A percentile compares a stretch with the other conserved stretches of the same genome.
These are phyloP conservation scores for Aspergillus costaricaensis DNA, from an alignment of 2,329 filamentous ascomycete species.

Conservation along the genomic window DNA sequence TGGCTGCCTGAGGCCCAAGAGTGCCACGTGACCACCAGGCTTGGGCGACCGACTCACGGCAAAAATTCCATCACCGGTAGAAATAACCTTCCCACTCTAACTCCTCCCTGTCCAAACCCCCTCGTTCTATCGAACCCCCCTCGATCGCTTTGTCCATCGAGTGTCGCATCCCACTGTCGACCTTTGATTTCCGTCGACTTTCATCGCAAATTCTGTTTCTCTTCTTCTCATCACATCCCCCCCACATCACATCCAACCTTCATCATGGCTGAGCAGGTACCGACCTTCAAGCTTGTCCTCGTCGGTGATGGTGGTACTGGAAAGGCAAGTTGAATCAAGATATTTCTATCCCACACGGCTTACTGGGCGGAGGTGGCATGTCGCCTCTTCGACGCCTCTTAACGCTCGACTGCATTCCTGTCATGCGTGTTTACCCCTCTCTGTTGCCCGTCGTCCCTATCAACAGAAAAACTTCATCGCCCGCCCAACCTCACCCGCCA, in stretches of 20 bases:
- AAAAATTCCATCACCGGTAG: constrained; percentile 34
- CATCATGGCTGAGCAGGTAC: constrained; percentile 66
- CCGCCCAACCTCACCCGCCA: constrained; percentile 14
- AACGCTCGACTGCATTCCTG: background rate
- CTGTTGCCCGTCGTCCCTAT: constrained; percentile 25
- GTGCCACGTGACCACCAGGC: constrained; percentile 22
- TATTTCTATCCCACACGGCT: background rate
- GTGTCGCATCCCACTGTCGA: constrained; percentile 28
- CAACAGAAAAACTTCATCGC: constrained; percentile 30
- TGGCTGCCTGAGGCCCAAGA: constrained; percentile 20
- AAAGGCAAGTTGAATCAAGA: constrained; percentile 69
- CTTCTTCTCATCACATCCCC: constrained; percentile 15
- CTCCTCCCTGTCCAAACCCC: constrained; percentile 25
- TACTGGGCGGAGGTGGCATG: background rate
- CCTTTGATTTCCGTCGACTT: constrained; percentile 17
- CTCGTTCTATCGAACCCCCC: constrained; percentile 22
- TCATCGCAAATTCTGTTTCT: constrained; percentile 7
- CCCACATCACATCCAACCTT: constrained; percentile 19
- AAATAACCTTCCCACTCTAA: constrained; percentile 29
- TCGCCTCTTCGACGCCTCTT: background rate
- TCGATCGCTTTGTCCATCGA: constrained; percentile 17
- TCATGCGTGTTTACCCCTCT: constrained; percentile 16
- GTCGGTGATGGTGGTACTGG: constrained; percentile 99
- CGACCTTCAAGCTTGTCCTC: constrained; percentile 99
- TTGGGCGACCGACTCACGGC: constrained; percentile 26